Conservation (phyloP, 2,329 filamentous ascomycete genomes). For the Cytospora paraplurivora region DNA sequence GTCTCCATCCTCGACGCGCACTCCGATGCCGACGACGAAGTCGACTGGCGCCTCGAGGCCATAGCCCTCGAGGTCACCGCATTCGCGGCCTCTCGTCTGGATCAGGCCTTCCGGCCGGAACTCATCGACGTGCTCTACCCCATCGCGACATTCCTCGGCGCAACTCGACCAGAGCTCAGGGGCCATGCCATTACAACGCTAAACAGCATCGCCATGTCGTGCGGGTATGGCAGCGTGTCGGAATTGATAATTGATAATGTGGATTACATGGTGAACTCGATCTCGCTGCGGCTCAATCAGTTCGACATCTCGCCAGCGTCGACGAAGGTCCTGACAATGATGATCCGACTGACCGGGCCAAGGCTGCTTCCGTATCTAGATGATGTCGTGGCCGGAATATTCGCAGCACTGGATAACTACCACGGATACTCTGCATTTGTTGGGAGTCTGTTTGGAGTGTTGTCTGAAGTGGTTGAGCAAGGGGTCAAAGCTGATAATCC, state of each 20-base stretch:
- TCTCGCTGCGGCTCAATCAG: constrained; percentile 85
- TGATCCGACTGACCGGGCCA: constrained; percentile 84
- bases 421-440: constrained; percentile 89
- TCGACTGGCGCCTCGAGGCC: constrained; percentile 74
- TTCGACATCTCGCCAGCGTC: constrained; percentile 91
- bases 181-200: constrained; percentile 81
- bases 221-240: constrained; percentile 72
- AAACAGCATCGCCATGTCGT: constrained; percentile 75
- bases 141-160: constrained; percentile 84
- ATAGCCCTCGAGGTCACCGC: constrained; percentile 81
- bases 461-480: constrained; percentile 82
- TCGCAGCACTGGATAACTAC: constrained; percentile 90
- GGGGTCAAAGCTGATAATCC: constrained; percentile 63
- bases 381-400: constrained; percentile 87
- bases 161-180: constrained; percentile 66
- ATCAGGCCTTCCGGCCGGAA: constrained; percentile 74
- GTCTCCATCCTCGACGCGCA: constrained; percentile 61
- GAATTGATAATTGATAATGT: constrained; percentile 86
- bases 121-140: constrained; percentile 91
- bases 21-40: constrained; percentile 44
- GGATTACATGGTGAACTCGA: constrained; percentile 94
- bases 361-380: constrained; percentile 84
- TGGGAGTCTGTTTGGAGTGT: constrained; percentile 78
- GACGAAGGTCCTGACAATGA: constrained; percentile 89
- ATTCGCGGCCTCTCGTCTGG: constrained; percentile 69